phyloP scores from a whole-genome alignment of 345 rosid species.

The Clausena lansium region DNA sequence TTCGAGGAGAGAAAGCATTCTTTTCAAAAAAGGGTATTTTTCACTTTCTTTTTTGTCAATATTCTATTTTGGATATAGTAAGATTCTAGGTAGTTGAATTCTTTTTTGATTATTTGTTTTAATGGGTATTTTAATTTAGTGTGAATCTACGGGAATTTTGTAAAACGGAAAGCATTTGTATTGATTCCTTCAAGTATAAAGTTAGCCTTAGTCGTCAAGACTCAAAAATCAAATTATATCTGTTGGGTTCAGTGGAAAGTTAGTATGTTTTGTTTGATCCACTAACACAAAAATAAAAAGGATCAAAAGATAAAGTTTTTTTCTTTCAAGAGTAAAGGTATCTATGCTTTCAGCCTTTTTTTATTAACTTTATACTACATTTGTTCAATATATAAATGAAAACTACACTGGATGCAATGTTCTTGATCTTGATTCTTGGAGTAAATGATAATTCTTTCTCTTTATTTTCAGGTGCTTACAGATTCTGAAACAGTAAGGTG shows the following conservation, averaged over 20 bases:
- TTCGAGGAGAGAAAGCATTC: slow-evolving; percentile 66
- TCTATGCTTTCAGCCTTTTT: slow-evolving; percentile 4
- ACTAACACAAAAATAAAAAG: background rate
- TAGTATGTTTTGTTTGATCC: background rate
- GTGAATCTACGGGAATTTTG: background rate
- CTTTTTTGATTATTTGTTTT: background rate
- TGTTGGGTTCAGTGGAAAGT: background rate
- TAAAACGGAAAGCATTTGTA: background rate
- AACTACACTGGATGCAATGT: background rate
- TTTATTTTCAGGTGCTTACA: slow-evolving; percentile 53
- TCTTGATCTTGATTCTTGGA: slow-evolving; percentile 1
- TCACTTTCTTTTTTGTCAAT: background rate
- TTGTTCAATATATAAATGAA: background rate
- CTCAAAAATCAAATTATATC: background rate
- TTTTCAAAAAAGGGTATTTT: slow-evolving; percentile 65
- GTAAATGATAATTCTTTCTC: background rate
- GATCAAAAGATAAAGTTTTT: background rate
- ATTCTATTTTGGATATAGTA: background rate
- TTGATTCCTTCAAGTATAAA: background rate
- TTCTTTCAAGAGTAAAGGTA: background rate
- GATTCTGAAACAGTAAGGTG: slow-evolving; percentile 92
- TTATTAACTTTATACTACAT: background rate
- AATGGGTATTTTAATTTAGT: background rate
- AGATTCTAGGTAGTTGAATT: background rate
- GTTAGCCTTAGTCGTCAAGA: background rate